Percentiles rank a stretch among this genome's conserved stretches.
These are phyloP conservation scores for Stachybotrys chlorohalonatus DNA, from an alignment of 2,329 filamentous ascomycete species.

Conservation along the genomic window DNA sequence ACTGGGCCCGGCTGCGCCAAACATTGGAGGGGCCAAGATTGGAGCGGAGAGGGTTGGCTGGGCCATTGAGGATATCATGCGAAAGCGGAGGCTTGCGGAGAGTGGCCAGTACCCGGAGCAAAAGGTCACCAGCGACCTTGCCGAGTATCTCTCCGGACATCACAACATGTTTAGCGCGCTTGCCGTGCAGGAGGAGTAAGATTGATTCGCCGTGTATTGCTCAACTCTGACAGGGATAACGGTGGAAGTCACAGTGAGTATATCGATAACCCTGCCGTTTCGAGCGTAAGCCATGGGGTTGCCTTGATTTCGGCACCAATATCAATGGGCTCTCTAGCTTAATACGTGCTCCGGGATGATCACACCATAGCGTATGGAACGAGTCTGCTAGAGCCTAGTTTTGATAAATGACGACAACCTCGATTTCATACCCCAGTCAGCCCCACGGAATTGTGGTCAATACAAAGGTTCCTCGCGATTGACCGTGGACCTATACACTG, in stretches of 20 bases:
- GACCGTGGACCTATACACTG: background rate
- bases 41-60: conserved; percentile 67
- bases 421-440: background rate
- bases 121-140: conserved; percentile 4
- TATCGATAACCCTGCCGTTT: no score
- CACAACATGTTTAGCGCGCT: conserved; percentile 25
- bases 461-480: background rate
- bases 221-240: background rate
- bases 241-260: background rate
- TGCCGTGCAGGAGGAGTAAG: background rate
- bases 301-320: no score
- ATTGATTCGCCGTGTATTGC: background rate
- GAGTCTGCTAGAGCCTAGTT: no score
- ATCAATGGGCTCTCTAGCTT: no score
- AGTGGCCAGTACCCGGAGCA: conserved; percentile 5
- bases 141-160: conserved; percentile 23
- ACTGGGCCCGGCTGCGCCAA: conserved; percentile 63
- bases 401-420: background rate
- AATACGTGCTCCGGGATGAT: no score
- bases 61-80: conserved; percentile 51
- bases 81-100: conserved; percentile 2
- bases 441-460: background rate
- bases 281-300: no score
- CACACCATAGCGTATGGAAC: no score
- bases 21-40: conserved; percentile 63